Evolutionary conservation across 177 flowering plant species (phyloP), one percentile per base, ranked within the genome.

Genomic region (Vitis hybrid): DNA sequence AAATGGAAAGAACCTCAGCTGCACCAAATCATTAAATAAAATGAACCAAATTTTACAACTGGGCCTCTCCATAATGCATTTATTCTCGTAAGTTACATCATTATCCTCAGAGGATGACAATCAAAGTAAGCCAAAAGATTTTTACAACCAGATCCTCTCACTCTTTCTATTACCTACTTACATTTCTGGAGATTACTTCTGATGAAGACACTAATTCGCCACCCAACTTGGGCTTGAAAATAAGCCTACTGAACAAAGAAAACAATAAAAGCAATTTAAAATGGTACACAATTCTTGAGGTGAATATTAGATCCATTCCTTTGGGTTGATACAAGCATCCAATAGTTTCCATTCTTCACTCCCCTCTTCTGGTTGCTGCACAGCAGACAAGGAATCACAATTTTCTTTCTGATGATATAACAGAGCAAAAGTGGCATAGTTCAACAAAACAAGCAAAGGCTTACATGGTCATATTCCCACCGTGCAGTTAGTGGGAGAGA

Each of bases 401-500:
- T 34, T 34, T 34, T 34, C 4, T 34, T 34, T 34, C 40, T 34
- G 40, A 34, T 34, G 40, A 34, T 34, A 34, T 34, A 34, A 34
- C 6, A 34, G 2, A 34, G 40, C 5, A 34, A 34, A 34, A 34
- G 40, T 34, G 6, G 6, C 1, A 34, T 4, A 34, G 40, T 34
- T 34, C 66, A 71, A 19, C 15, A 65, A 64, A 17, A 12, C 17
- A 32, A 32, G 21, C 21, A 21, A 21, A 49, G 11, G 10, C 88
- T 87, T 81, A 95, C 98, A 79, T 93, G 98, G 79, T 91, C 97
- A 74, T 96, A 96, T 74, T 96, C 98, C 97, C 97, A 96, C 34
- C 99, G 86, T 30, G 98, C 95, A 15, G 97, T 84, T 40, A 92
- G 81, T 21, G 99, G 99, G 56, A 96, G 93, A 67, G 99, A 96